These are phyloP conservation scores for Bidens hawaiensis DNA, from an alignment of 140 eudicot genomes.

Conservation along the genomic window DNA sequence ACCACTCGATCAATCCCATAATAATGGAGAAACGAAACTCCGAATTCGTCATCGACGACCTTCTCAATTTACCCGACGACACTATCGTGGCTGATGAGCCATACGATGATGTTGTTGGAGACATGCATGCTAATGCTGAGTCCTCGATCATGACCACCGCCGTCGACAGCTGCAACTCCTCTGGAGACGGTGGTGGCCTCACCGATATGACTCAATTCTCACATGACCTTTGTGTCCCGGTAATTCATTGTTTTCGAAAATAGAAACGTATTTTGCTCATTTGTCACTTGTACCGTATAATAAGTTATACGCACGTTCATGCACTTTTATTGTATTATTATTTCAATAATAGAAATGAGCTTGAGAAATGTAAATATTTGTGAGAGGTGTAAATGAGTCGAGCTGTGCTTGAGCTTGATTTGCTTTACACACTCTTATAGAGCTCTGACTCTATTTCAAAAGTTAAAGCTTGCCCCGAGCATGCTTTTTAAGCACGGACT, in stretches of 20 bases:
- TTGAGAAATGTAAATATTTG: background rate
- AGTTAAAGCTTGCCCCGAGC: no score
- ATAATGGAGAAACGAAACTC: conserved; percentile 40
- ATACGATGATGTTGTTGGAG: conserved; percentile 22
- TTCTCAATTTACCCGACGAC: conserved; percentile 83
- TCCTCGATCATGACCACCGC: conserved; percentile 43
- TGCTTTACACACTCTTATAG: no score
- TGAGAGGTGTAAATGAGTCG: no score
- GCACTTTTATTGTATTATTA: background rate
- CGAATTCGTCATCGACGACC: conserved; percentile 78
- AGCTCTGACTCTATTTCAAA: no score
- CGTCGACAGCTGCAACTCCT: conserved; percentile 66
- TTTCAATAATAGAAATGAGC: background rate
- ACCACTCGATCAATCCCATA: conserved; percentile 8
- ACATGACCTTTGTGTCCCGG: conserved; percentile 87
- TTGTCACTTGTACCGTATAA: no score
- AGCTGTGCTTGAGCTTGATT: no score
- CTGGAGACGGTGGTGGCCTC: conserved; percentile 39
- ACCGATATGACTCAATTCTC: conserved; percentile 57
- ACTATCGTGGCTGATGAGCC: conserved; percentile 3
- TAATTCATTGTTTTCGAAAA: conserved; percentile 35
- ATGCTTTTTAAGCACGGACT: no score
- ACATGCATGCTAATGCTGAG: conserved; percentile 21
- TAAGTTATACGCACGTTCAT: background rate
- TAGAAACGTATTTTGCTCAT: no score